Evolutionary conservation across 2,329 filamentous ascomycete species (phyloP).

Genomic region (Exophiala lecanii-corni): DNA sequence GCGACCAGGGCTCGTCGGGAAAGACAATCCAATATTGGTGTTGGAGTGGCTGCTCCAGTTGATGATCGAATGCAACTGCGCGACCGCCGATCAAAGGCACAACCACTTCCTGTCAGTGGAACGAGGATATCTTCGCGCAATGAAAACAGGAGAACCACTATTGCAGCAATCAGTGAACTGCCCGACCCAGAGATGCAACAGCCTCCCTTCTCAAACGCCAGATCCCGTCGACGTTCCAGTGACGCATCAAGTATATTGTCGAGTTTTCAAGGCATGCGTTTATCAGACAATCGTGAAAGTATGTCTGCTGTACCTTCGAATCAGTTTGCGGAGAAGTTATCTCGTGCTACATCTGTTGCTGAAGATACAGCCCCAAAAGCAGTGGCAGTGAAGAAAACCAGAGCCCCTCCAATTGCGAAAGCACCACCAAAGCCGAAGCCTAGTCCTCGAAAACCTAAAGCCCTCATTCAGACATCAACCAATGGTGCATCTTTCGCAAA

Average conservation of each 20-base stretch:
- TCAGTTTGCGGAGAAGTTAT: constrained; percentile 5
- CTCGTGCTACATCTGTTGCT: constrained; percentile 22
- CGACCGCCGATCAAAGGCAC: constrained; percentile 56
- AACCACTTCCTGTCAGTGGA: constrained; percentile 47
- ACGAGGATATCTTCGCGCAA: constrained; percentile 45
- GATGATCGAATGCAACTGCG: constrained; percentile 66
- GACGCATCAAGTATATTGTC: constrained; percentile 29
- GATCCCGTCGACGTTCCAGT: constrained; percentile 29
- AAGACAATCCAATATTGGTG: constrained; percentile 52
- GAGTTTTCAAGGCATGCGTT: constrained; percentile 29
- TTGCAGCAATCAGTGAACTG: constrained; percentile 50
- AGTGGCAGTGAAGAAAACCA: constrained; percentile 57
- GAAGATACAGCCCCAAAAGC: constrained; percentile 30
- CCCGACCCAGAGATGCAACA: constrained; percentile 31
- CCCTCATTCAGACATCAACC: background rate
- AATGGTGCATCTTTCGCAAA: background rate
- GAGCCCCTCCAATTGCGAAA: constrained; percentile 44
- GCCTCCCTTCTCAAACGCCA: constrained; percentile 12
- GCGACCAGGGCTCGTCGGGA: constrained; percentile 61
- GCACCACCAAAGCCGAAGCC: constrained; percentile 34
- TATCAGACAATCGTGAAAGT: constrained; percentile 19
- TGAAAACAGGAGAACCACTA: constrained; percentile 56
- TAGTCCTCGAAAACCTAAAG: constrained; percentile 33
- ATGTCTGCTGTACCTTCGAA: background rate
- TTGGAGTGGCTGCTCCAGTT: constrained; percentile 34